A percentile compares a stretch with the other conserved stretches of the same genome.
phyloP scores from a whole-genome alignment of 129 eudicot species.

The Arctium minus region DNA sequence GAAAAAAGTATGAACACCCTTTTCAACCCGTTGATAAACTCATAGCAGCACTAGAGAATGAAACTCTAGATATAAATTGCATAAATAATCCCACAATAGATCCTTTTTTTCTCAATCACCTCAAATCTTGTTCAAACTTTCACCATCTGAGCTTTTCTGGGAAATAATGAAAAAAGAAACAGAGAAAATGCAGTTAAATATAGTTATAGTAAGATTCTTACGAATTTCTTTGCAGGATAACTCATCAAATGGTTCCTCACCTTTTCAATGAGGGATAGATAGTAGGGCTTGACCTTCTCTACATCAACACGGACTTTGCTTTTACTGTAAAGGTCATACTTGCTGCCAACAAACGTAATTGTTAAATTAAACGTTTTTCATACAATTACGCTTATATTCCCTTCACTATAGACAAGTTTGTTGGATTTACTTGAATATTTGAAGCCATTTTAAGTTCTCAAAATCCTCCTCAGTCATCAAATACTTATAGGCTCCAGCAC shows the following conservation, averaged over 20 bases:
- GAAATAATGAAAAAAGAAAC: slow-evolving; percentile 41
- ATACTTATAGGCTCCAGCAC: slow-evolving; percentile 72
- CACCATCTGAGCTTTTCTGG: slow-evolving; percentile 68
- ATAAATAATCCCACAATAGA: too few relatives aligned
- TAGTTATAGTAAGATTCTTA: not conserved
- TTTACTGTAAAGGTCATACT: slow-evolving; percentile 91
- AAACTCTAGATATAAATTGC: too few relatives aligned
- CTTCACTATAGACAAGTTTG: not conserved
- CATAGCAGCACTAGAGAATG: too few relatives aligned
- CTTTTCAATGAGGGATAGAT: slow-evolving; percentile 75
- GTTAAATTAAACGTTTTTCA: not conserved
- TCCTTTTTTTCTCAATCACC: too few relatives aligned
- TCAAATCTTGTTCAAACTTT: slow-evolving; percentile 8
- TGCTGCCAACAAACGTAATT: slow-evolving; percentile 39
- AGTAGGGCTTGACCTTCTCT: slow-evolving; percentile 86
- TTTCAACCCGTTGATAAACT: not conserved
- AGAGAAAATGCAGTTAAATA: not conserved
- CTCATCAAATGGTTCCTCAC: slow-evolving; percentile 23
- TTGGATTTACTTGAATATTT: slow-evolving; percentile 61
- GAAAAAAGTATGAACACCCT: not conserved
- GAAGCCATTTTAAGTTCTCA: slow-evolving; percentile 84
- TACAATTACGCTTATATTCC: not conserved
- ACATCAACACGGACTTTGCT: slow-evolving; percentile 81
- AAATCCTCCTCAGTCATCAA: slow-evolving; percentile 82
- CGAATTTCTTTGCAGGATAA: not conserved